Percentiles rank a stretch among this genome's conserved stretches.
Evolutionary conservation across 2,329 filamentous ascomycete genomes (phyloP).

Genomic region (Elsinoe necatrix): DNA sequence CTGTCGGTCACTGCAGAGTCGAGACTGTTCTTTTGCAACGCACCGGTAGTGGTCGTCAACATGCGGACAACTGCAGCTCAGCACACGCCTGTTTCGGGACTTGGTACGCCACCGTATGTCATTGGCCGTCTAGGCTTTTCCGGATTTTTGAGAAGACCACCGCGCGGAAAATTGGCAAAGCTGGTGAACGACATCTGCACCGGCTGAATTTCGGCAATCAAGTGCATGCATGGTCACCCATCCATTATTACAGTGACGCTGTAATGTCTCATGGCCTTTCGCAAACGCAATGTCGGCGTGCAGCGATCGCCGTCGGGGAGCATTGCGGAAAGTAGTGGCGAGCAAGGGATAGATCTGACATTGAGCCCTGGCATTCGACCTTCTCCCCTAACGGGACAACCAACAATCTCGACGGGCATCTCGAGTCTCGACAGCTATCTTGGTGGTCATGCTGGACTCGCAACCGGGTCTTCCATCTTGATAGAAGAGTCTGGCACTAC

Average conservation of each 20-base stretch:
- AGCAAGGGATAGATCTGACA: constrained; percentile 29
- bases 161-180: too few species aligned
- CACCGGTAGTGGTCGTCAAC: not conserved
- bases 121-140: not conserved
- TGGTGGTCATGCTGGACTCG: constrained; percentile 76
- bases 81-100: not conserved
- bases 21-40: too few species aligned
- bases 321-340: constrained; percentile 13
- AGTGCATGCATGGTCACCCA: not conserved
- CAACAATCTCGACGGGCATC: constrained; percentile 86
- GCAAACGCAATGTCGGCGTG: constrained; percentile 53
- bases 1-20: too few species aligned
- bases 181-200: not conserved
- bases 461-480: constrained; percentile 70
- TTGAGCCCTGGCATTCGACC: constrained; percentile 56
- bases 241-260: not conserved
- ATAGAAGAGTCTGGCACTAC: constrained; percentile 87
- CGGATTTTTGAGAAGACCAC: too few species aligned
- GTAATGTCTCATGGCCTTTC: constrained; percentile 51
- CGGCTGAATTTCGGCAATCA: too few species aligned
- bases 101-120: not conserved
- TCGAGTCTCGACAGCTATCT: constrained; percentile 75
- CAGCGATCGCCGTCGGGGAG: constrained; percentile 8
- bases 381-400: constrained; percentile 78
- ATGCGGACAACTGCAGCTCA: not conserved